Evolutionary conservation across 768 basidiomycete genomes (phyloP).

Genomic region (Asterophora lycoperdoides): DNA sequence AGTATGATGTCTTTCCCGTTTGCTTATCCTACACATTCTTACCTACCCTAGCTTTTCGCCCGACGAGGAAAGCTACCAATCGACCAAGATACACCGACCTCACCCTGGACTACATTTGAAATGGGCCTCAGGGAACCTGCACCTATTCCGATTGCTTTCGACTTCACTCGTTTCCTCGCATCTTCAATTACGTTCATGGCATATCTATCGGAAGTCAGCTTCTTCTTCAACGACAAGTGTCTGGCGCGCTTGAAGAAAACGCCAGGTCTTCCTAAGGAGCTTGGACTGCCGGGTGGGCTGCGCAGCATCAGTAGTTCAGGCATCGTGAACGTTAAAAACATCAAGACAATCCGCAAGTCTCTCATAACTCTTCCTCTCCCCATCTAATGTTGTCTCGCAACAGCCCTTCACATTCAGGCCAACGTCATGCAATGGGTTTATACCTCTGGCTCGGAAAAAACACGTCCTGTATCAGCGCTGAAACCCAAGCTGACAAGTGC

Average conservation of each 20-base stretch:
- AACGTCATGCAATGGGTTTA: constrained; percentile 81
- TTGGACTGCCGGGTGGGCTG: constrained; percentile 54
- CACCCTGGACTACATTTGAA: constrained; percentile 81
- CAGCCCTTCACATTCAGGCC: constrained; percentile 75
- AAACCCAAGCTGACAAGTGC: constrained; percentile 27
- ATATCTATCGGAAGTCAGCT: constrained; percentile 66
- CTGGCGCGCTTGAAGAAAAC: constrained; percentile 66
- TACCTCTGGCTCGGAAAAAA: constrained; percentile 58
- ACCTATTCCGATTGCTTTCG: constrained; percentile 78
- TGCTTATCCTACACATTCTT: constrained; percentile 4
- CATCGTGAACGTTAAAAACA: constrained; percentile 63
- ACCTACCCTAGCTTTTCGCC: constrained; percentile 60
- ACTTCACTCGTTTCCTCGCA: constrained; percentile 84
- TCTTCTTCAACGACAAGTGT: constrained; percentile 78
- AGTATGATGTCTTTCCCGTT: constrained; percentile 29
- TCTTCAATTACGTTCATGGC: constrained; percentile 94
- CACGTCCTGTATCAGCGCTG: constrained; percentile 30
- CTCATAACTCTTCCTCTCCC: constrained; percentile 3
- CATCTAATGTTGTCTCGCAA: constrained; percentile 4
- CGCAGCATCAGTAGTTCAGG: constrained; percentile 50
- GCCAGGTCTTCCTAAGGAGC: constrained; percentile 43
- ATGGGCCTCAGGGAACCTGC: constrained; percentile 82
- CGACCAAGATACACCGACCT: constrained; percentile 21
- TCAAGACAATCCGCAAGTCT: constrained; percentile 60
- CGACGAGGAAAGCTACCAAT: constrained; percentile 65